Conservation (phyloP, 768 basidiomycete genomes). For the Dentipellis sp. region DNA sequence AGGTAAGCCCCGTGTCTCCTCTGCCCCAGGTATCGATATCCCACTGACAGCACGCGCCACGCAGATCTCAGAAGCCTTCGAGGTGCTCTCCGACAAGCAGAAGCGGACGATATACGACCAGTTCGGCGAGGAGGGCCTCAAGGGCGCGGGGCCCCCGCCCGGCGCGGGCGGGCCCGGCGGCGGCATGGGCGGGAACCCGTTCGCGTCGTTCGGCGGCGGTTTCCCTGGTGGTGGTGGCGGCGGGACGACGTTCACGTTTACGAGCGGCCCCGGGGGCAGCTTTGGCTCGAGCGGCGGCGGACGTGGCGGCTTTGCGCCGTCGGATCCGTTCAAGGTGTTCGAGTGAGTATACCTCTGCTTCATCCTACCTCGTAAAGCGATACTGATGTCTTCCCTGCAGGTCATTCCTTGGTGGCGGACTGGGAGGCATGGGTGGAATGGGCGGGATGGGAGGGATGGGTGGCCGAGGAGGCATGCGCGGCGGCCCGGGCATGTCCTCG, state of each 20-base stretch:
- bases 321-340: constrained; percentile 84
- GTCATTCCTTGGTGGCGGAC: constrained; percentile 42
- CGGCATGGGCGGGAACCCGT: constrained; percentile 27
- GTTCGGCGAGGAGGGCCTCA: constrained; percentile 92
- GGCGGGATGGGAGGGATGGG: constrained; percentile 27
- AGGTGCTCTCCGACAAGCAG: constrained; percentile 83
- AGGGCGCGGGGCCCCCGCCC: constrained; percentile 52
- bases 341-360: constrained; percentile 43
- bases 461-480: constrained; percentile 19
- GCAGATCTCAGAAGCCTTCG: constrained; percentile 91
- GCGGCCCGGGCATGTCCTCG: constrained; percentile 13
- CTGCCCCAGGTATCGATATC: neutral
- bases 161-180: constrained; percentile 24
- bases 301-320: constrained; percentile 55
- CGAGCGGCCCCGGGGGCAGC: constrained; percentile 15
- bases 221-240: constrained; percentile 38
- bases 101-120: constrained; percentile 87
- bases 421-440: constrained; percentile 34
- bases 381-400: constrained; percentile 26
- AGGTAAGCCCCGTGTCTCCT: constrained; percentile 36
- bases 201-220: constrained; percentile 23
- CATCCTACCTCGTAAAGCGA: neutral
- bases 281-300: constrained; percentile 12
- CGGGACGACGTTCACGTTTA: constrained; percentile 2
- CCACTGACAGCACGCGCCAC: neutral